phyloP scores from a whole-genome alignment of 2,329 filamentous ascomycete species.

The Cladobotryum protrusum region DNA sequence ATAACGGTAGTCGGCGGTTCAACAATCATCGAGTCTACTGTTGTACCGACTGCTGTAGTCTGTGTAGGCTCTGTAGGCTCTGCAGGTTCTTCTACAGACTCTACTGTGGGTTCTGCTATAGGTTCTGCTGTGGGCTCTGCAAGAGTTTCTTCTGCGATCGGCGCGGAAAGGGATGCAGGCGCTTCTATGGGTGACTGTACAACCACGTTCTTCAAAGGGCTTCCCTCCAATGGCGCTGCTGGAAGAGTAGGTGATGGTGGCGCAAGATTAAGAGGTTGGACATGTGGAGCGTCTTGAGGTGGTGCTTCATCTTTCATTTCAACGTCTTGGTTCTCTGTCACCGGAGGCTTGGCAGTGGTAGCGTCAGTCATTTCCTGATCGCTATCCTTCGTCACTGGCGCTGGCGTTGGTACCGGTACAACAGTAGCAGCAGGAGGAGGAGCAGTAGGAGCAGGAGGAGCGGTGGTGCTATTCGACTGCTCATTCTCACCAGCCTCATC shows the following conservation, averaged over 20 bases:
- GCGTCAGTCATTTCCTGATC: slow-evolving; percentile 34
- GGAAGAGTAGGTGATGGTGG: slow-evolving; percentile 23
- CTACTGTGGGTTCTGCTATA: neutral
- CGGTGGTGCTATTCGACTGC: slow-evolving; percentile 22
- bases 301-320: slow-evolving; percentile 23
- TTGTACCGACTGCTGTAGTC: slow-evolving; percentile 8
- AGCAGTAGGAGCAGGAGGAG: slow-evolving; percentile 17
- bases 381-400: slow-evolving; percentile 19
- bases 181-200: slow-evolving; percentile 37
- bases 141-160: neutral
- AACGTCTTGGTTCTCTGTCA: slow-evolving; percentile 17
- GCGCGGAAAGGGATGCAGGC: neutral
- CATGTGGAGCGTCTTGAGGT: slow-evolving; percentile 19
- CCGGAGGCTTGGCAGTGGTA: slow-evolving; percentile 17
- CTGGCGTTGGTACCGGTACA: no score
- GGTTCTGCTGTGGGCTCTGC: neutral
- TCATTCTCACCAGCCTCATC: slow-evolving; percentile 38
- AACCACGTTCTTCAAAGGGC: slow-evolving; percentile 47
- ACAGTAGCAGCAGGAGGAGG: slow-evolving; percentile 15
- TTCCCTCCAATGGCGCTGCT: slow-evolving; percentile 38
- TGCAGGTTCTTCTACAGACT: neutral
- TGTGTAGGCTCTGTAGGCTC: no score
- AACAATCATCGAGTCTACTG: slow-evolving; percentile 19
- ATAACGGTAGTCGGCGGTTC: slow-evolving; percentile 28
- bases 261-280: slow-evolving; percentile 27